phyloP scores from a whole-genome alignment of 2,329 filamentous ascomycete species.

The Dactylonectria estremocensis region DNA sequence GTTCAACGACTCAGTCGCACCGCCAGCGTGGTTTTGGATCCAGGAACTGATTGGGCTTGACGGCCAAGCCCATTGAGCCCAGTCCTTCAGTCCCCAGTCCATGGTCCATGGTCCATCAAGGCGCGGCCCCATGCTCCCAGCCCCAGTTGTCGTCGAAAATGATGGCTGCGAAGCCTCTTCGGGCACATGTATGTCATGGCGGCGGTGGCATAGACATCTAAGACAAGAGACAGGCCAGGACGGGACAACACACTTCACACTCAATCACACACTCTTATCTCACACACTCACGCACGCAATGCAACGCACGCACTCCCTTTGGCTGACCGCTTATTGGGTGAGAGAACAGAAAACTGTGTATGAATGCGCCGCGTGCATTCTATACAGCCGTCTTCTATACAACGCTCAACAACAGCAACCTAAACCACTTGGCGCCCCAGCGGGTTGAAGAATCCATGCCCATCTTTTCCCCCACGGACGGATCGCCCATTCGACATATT shows the following conservation, averaged over 20 bases:
- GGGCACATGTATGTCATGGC: conserved; percentile 40
- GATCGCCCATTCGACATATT: background rate
- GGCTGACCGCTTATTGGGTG: background rate
- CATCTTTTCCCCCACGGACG: background rate
- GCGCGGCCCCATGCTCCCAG: background rate
- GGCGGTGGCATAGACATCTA: conserved; percentile 7
- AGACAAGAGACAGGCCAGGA: background rate
- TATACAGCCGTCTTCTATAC: background rate
- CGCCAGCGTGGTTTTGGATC: background rate
- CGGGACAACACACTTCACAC: conserved; percentile 3
- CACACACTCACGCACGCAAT: background rate
- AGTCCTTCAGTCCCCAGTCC: conserved; percentile 25
- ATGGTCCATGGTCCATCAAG: background rate
- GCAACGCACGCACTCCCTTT: conserved; percentile 2
- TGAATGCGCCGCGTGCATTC: conserved; percentile 11
- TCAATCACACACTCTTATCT: conserved; percentile 21
- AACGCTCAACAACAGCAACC: background rate
- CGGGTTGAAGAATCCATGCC: background rate
- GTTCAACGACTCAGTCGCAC: background rate
- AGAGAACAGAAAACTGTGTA: background rate
- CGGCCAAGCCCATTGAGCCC: conserved; percentile 17
- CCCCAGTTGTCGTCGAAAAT: conserved; percentile 32
- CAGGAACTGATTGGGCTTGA: background rate
- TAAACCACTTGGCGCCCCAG: background rate
- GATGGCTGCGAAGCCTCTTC: conserved; percentile 40